Base-by-base conservation (phyloP, 139 green algal species). In the Tetradesmus lagerheimii region DNA sequence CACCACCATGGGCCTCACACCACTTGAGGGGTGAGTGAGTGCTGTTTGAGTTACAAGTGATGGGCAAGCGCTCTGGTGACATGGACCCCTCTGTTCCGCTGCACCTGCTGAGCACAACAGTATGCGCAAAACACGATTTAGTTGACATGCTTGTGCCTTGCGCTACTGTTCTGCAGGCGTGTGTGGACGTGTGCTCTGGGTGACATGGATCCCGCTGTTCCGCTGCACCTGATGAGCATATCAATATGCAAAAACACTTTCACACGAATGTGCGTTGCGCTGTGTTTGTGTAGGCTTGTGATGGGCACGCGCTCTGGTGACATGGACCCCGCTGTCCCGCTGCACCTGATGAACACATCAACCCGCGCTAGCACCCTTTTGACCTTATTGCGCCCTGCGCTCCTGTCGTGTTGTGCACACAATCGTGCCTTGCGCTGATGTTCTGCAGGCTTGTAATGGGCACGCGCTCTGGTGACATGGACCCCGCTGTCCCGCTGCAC, bases 1-100 rank as follows among this genome's bases (percentile, higher is more conserved):
- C 95, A 98, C 96, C 0, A 95, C 77, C 50, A 98, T 98, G 96
- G 96, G 96, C 27, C 92, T 98, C 74, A 98, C 96, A 12, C 96
- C 96, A 20, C 88, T 98, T 23, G 96, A 98, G 75, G 96, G 96
- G 92, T 96, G 62, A 71, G 91, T 62, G 8, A 14, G 43, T 50
- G 43, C 43, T 50, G 9, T 66, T 75, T 15, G 4, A n/a, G n/a
- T n/a, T 9, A 39, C 76, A 92, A 11, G 80, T 93, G 0, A 93
- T 95, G 93, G 80, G 77, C 31, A 95, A 90, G 2, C 50, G 92
- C 71, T 43, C 14, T 2, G 71, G 71, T 39, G 71, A 38, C 34
- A 80, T 38, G 11, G 71, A 80, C 71, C 71, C 20, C 2, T 38
- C 71, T 23, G 34, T 80, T 39, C 3, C 71, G 14, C 25, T 80